Evolutionary conservation across 208 protist species (phyloP).

Genomic region (Leishmania guyanensis): DNA sequence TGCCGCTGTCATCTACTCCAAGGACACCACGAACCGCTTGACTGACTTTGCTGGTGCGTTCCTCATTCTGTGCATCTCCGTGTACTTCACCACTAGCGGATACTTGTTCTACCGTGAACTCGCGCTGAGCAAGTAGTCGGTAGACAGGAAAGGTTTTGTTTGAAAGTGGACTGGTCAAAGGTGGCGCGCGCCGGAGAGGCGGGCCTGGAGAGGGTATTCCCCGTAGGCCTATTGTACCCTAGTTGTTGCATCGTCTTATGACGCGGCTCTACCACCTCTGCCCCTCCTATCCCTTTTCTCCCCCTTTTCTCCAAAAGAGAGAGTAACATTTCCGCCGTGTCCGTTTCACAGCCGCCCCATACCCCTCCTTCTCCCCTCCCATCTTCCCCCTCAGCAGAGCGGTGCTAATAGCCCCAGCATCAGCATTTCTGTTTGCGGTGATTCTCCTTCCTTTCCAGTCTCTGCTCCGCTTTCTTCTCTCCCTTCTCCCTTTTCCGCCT

Average conservation of each 20-base stretch:
- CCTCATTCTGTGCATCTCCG: slow-evolving; percentile 62
- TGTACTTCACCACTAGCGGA: slow-evolving; percentile 80
- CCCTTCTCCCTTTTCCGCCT: neutral
- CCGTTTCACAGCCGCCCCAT: neutral
- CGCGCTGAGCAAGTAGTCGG: slow-evolving; percentile 29
- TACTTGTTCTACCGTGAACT: slow-evolving; percentile 81
- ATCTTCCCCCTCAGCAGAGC: neutral
- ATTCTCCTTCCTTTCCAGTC: neutral
- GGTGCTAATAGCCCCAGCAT: neutral
- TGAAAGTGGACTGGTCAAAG: neutral
- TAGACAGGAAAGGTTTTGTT: neutral
- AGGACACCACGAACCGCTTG: slow-evolving; percentile 52
- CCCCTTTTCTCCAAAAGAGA: neutral
- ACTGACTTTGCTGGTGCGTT: slow-evolving; percentile 76
- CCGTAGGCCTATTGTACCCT: neutral
- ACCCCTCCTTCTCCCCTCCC: neutral
- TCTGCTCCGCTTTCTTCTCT: neutral
- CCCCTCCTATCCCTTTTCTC: neutral
- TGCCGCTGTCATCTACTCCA: slow-evolving; percentile 67
- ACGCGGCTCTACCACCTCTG: neutral
- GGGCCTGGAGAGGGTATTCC: neutral
- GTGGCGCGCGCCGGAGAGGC: neutral
- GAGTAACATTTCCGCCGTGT: slow-evolving; percentile 1
- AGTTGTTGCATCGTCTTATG: neutral
- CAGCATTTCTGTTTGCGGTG: neutral